phyloP scores from a whole-genome alignment of 805 yeast genomes.

The Trichomonascus vanleenenianus region DNA sequence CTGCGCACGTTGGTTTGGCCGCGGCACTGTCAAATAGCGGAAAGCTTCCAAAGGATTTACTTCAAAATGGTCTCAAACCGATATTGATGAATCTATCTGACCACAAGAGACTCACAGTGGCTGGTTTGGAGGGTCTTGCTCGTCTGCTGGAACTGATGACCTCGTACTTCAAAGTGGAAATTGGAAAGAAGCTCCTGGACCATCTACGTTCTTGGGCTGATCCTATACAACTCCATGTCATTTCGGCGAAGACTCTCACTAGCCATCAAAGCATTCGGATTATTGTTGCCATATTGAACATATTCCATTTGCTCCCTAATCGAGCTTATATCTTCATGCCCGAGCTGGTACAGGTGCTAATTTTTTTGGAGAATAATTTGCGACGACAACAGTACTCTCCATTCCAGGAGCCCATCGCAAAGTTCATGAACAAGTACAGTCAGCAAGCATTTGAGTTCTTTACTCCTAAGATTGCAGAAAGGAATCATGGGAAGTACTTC shows the following conservation, averaged over 20 bases:
- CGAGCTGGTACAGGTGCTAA: slow-evolving; percentile 68
- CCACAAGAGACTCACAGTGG: slow-evolving; percentile 79
- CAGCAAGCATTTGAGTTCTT: slow-evolving; percentile 66
- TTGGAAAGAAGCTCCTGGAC: slow-evolving; percentile 86
- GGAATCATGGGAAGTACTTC: slow-evolving; percentile 58
- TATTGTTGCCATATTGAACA: slow-evolving; percentile 81
- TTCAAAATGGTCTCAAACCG: slow-evolving; percentile 94
- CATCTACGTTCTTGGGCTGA: slow-evolving; percentile 96
- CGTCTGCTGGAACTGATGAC: slow-evolving; percentile 77
- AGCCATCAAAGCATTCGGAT: slow-evolving; percentile 78
- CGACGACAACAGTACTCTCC: slow-evolving; percentile 85
- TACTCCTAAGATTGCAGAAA: slow-evolving; percentile 52
- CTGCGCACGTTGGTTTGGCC: slow-evolving; percentile 84
- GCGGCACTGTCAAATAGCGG: slow-evolving; percentile 78
- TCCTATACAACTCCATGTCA: slow-evolving; percentile 62
- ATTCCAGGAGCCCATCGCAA: slow-evolving; percentile 83
- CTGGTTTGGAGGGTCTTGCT: slow-evolving; percentile 88
- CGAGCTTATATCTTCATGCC: slow-evolving; percentile 89
- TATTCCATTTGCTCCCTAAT: slow-evolving; percentile 86
- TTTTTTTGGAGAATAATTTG: slow-evolving; percentile 70
- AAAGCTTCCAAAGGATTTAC: slow-evolving; percentile 83
- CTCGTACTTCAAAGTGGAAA: slow-evolving; percentile 92
- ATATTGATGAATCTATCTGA: slow-evolving; percentile 93
- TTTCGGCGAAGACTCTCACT: slow-evolving; percentile 72
- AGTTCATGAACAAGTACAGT: slow-evolving; percentile 76